Percentiles rank a stretch among this genome's conserved stretches.
Conservation (phyloP, 129 eudicot genomes). For the Tagetes patula region DNA sequence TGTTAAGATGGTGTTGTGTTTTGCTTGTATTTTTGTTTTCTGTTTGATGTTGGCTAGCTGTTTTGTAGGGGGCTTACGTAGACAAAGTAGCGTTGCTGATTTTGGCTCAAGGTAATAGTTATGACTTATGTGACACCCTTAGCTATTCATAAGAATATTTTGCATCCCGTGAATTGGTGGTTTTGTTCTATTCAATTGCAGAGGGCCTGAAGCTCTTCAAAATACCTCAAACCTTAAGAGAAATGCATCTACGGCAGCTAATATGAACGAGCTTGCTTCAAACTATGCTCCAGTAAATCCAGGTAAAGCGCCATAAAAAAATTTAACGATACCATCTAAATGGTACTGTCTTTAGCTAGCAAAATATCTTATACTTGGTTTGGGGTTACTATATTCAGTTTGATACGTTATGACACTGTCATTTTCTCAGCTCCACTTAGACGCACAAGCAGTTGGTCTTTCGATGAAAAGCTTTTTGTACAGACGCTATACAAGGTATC, state of each 20-base stretch:
- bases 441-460: constrained; percentile 74
- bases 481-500: constrained; percentile 89
- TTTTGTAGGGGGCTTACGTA: constrained; percentile 65
- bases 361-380: background rate
- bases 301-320: constrained; percentile 42
- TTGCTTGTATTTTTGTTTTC: background rate
- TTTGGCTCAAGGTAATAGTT: constrained; percentile 55
- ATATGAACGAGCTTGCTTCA: constrained; percentile 51
- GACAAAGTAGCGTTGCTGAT: constrained; percentile 83
- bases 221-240: constrained; percentile 63
- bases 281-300: constrained; percentile 43
- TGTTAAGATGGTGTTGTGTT: constrained; percentile 9
- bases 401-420: constrained; percentile 20
- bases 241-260: constrained; percentile 77
- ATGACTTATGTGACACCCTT: background rate
- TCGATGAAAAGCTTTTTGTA: constrained; percentile 79
- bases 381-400: constrained; percentile 2
- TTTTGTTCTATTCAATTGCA: constrained; percentile 32
- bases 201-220: constrained; percentile 51
- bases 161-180: background rate
- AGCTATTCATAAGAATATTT: background rate
- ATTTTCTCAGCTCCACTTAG: constrained; percentile 67
- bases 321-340: background rate
- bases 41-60: constrained; percentile 16
- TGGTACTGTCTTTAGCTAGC: background rate